A percentile compares a stretch with the other conserved stretches of the same genome.
These are phyloP conservation scores for Phialophora chinensis DNA, from an alignment of 2,329 filamentous ascomycete genomes.

Conservation along the genomic window DNA sequence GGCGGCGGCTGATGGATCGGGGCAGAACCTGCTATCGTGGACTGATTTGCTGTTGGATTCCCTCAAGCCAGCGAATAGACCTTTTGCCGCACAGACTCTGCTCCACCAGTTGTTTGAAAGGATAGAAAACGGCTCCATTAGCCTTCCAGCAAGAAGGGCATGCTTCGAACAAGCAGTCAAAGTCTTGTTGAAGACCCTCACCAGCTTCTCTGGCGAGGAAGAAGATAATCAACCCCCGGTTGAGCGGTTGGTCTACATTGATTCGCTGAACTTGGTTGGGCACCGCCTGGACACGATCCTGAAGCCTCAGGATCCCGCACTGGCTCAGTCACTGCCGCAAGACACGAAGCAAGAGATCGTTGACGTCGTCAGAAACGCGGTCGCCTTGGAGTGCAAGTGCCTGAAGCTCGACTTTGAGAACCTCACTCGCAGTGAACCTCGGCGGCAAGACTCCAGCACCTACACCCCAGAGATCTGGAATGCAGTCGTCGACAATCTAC, in stretches of 20 bases:
- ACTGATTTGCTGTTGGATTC: conserved; percentile 78
- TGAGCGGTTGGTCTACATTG: conserved; percentile 55
- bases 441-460: conserved; percentile 71
- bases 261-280: conserved; percentile 55
- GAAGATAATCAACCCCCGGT: conserved; percentile 53
- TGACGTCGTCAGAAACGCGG: conserved; percentile 68
- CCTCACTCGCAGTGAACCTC: conserved; percentile 64
- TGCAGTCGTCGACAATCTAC: conserved; percentile 71
- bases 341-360: conserved; percentile 62
- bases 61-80: conserved; percentile 74
- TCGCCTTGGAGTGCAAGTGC: conserved; percentile 74
- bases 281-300: conserved; percentile 64
- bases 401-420: conserved; percentile 71
- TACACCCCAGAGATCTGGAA: conserved; percentile 81
- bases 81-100: conserved; percentile 80
- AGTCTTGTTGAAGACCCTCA: conserved; percentile 54
- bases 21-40: conserved; percentile 71
- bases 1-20: conserved; percentile 8
- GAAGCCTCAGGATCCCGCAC: conserved; percentile 46
- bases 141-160: conserved; percentile 51
- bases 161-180: conserved; percentile 55
- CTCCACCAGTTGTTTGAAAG: conserved; percentile 74
- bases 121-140: conserved; percentile 50
- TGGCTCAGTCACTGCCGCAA: conserved; percentile 56
- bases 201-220: conserved; percentile 54